These are phyloP conservation scores for Starmerella bacillaris DNA, from an alignment of 805 yeast species.

Conservation along the genomic window DNA sequence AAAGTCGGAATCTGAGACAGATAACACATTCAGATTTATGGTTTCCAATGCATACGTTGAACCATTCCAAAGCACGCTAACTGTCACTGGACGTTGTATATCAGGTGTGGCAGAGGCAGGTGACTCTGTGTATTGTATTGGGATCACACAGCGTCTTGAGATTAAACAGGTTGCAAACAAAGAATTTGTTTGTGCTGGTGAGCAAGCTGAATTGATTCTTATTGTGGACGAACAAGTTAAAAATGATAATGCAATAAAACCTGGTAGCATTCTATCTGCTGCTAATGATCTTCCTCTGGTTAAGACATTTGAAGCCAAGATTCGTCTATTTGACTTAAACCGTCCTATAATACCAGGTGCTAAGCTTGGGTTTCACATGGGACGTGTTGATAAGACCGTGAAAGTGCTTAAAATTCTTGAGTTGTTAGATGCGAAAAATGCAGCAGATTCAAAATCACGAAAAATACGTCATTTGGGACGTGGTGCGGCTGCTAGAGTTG, in stretches of 20 bases:
- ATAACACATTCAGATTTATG: constrained; percentile 34
- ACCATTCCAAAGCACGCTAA: constrained; percentile 32
- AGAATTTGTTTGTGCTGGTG: constrained; percentile 36
- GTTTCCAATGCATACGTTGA: constrained; percentile 44
- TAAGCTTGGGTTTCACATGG: constrained; percentile 58
- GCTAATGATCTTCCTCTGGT: constrained; percentile 32
- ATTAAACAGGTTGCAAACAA: constrained; percentile 14
- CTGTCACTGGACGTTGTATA: constrained; percentile 45
- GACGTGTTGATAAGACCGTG: constrained; percentile 55
- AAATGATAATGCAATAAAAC: constrained; percentile 34
- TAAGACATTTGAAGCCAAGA: constrained; percentile 35
- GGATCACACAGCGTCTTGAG: constrained; percentile 27
- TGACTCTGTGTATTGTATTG: constrained; percentile 31
- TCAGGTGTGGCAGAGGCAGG: constrained; percentile 57
- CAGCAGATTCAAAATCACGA: constrained; percentile 21
- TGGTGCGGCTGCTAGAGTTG: constrained; percentile 41
- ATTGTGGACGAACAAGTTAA: constrained; percentile 10
- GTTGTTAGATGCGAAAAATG: constrained; percentile 18
- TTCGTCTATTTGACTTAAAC: constrained; percentile 45
- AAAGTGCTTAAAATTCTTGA: constrained; percentile 34
- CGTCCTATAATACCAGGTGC: constrained; percentile 69
- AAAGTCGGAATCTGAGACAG: constrained; percentile 2
- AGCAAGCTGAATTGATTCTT: constrained; percentile 33
- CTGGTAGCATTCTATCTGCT: constrained; percentile 50
- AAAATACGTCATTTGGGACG: constrained; percentile 41